phyloP scores from a whole-genome alignment of 768 basidiomycete species.

The Rubroboletus pulcherrimus region DNA sequence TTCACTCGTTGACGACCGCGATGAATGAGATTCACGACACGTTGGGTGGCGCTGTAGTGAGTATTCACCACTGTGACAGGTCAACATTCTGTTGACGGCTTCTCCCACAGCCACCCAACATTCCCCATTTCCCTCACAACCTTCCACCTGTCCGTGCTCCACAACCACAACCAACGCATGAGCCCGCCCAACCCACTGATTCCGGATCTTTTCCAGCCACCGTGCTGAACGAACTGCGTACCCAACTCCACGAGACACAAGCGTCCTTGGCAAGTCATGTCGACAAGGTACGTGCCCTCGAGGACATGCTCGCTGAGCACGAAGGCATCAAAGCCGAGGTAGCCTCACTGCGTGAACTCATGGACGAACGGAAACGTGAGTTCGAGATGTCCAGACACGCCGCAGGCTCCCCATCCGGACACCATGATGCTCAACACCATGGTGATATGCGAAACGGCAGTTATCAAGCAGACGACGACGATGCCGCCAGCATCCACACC shows the following conservation, averaged over 20 bases:
- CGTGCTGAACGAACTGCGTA: slow-evolving; percentile 62
- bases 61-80: slow-evolving; percentile 25
- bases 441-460: slow-evolving; percentile 12
- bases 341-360: slow-evolving; percentile 60
- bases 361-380: slow-evolving; percentile 63
- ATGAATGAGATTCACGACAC: slow-evolving; percentile 94
- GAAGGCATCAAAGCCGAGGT: slow-evolving; percentile 81
- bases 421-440: slow-evolving; percentile 18
- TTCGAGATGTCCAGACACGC: slow-evolving; percentile 29
- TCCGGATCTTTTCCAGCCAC: slow-evolving; percentile 24
- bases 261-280: slow-evolving; percentile 69
- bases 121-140: slow-evolving; percentile 59
- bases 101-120: slow-evolving; percentile 48
- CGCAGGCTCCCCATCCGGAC: slow-evolving; percentile 24
- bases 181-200: slow-evolving; percentile 29
- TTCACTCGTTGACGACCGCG: slow-evolving; percentile 68
- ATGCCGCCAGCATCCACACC: slow-evolving; percentile 68
- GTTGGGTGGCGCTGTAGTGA: slow-evolving; percentile 74
- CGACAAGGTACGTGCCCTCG: slow-evolving; percentile 80
- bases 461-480: slow-evolving; percentile 58
- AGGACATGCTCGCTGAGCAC: slow-evolving; percentile 78
- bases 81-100: slow-evolving; percentile 1
- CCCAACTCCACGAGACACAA: slow-evolving; percentile 84
- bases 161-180: slow-evolving; percentile 16
- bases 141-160: slow-evolving; percentile 64